Percentiles rank a stretch among this genome's conserved stretches.
phyloP scores from a whole-genome alignment of 2,329 filamentous ascomycete species.

The Triangularia verruculosa region DNA sequence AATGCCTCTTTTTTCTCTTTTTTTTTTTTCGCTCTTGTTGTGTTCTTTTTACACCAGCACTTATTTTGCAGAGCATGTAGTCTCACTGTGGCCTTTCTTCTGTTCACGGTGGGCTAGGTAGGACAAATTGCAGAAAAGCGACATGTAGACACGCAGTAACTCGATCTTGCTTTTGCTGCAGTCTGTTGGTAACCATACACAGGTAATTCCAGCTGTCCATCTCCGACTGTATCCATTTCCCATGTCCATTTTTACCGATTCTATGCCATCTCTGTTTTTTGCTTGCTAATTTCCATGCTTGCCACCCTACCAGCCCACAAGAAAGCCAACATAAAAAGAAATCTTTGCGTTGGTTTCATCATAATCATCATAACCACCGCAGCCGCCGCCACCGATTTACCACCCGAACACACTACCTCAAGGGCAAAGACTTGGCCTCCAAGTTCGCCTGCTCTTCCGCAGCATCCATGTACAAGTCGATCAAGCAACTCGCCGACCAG shows the following conservation, averaged over 20 bases:
- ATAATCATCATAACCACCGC: neutral
- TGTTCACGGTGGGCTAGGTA: too few relatives aligned
- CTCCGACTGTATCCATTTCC: neutral
- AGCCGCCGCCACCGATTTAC: neutral
- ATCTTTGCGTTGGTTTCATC: neutral
- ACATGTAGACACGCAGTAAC: too few relatives aligned
- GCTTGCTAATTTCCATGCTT: neutral
- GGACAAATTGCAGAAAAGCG: too few relatives aligned
- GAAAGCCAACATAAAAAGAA: too few relatives aligned
- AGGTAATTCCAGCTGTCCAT: neutral
- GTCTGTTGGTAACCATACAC: too few relatives aligned
- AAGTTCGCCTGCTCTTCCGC: slow-evolving; percentile 47
- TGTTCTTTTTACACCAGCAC: neutral
- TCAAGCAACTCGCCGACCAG: slow-evolving; percentile 91
- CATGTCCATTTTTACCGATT: neutral
- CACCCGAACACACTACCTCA: slow-evolving; percentile 21
- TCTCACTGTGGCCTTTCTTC: too few relatives aligned
- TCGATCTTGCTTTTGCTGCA: too few relatives aligned
- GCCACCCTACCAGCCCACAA: neutral
- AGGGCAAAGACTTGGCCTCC: slow-evolving; percentile 25
- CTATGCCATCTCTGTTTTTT: neutral
- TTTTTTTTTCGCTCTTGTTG: neutral
- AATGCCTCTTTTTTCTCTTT: slow-evolving; percentile 5
- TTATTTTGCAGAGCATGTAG: too few relatives aligned
- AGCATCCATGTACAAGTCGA: slow-evolving; percentile 95